Conservation (phyloP, 495 filamentous ascomycete genomes). For the Corynascus novoguineensis region DNA sequence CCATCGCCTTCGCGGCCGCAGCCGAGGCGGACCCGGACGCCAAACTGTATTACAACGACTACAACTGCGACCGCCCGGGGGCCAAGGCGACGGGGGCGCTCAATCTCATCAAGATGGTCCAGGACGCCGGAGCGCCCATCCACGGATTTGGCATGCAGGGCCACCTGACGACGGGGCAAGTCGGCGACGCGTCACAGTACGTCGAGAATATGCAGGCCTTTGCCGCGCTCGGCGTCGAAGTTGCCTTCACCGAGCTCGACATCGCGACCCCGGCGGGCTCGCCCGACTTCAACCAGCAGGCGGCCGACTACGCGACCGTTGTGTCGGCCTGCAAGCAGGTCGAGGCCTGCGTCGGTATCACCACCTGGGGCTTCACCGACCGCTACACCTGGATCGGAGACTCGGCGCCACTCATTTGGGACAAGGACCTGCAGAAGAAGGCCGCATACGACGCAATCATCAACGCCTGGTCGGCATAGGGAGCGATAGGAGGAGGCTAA, state of each 20-base stretch:
- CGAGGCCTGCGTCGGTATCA: conserved; percentile 57
- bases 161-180: conserved; percentile 53
- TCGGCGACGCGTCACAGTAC: conserved; percentile 41
- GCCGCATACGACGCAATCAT: conserved; percentile 44
- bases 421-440: conserved; percentile 48
- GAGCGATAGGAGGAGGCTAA: no score
- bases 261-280: conserved; percentile 42
- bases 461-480: conserved; percentile 11
- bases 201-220: conserved; percentile 44
- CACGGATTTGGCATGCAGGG: conserved; percentile 61
- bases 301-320: conserved; percentile 11
- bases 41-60: conserved; percentile 66
- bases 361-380: conserved; percentile 57
- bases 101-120: conserved; percentile 49
- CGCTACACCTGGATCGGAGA: conserved; percentile 54
- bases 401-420: conserved; percentile 47
- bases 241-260: conserved; percentile 59
- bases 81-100: conserved; percentile 38
- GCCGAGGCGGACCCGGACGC: conserved; percentile 49
- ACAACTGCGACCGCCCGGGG: conserved; percentile 52
- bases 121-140: conserved; percentile 49
- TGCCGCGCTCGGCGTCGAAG: conserved; percentile 49
- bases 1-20: conserved; percentile 49
- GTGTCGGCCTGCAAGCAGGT: conserved; percentile 49
- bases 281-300: conserved; percentile 51